Base-by-base conservation (phyloP, 768 basidiomycete genomes). In the Chalciporus piperatus region DNA sequence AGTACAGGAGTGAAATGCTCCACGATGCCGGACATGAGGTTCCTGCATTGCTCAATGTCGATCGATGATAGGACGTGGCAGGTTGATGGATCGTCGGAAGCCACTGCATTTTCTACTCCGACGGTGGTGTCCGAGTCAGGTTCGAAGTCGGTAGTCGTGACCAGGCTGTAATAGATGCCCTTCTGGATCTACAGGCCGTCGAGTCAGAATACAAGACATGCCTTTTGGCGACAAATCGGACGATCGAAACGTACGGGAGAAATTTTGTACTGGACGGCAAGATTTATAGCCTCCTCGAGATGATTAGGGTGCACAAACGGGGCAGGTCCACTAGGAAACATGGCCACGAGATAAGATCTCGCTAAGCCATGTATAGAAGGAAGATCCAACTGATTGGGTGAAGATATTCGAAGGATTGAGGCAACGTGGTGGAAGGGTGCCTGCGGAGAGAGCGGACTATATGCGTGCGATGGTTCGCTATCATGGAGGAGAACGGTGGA, bases 1-100 rank as follows among this genome's bases (percentile, higher is more conserved):
- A 90, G 68, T 32, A 83, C 72, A 2, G 88, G 86, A 0, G 86
- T 85, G 62, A 89, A 89, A 63, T 86, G 76, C 5, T 75, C 75
- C 51, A 90, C 81, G 52, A 90, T 63, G 25, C 63, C 64, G 7
- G 71, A 69, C 76, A 84, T 78, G 30, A 85, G 72, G n/a, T 60
- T 60, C 55, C 66, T 70, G 57, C 80, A 83, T 33, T 72, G 72
- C 47, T 72, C 67, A 14, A 71, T 51, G 46, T 67, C 67, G 27
- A 59, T 74, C 60, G 47, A 59, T 41, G 67, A 41, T 70, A 73
- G 41, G 68, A 61, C 10, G 48, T 59, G 39, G 62, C 57, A 45
- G 58, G 54, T 35, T 54, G 30, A n/a, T 30, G 19, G 2, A 42
- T 50, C 41, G 28, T 35, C 22, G 3, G 48, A 35, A 7, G 20